These are phyloP conservation scores for Trichoderma polysporum DNA, from an alignment of 2,329 filamentous ascomycete genomes.

Conservation along the genomic window DNA sequence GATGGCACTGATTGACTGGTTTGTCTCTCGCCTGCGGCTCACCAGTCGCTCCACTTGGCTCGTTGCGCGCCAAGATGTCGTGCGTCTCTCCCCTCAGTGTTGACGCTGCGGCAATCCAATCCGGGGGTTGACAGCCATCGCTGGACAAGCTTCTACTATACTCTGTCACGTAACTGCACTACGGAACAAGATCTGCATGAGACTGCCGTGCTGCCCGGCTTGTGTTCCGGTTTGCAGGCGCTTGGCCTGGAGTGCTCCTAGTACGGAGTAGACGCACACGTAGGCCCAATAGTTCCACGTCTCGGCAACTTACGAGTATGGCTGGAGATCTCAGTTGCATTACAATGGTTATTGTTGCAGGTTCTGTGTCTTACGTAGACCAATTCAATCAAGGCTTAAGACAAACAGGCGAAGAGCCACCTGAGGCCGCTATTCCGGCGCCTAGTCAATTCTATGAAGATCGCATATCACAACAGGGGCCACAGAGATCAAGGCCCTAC, in stretches of 20 bases:
- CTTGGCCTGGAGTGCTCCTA: neutral
- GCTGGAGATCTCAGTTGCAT: neutral
- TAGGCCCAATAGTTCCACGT: neutral
- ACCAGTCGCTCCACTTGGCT: neutral
- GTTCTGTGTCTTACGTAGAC: too few relatives aligned
- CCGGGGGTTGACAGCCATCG: neutral
- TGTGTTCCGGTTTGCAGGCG: neutral
- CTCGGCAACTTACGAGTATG: neutral
- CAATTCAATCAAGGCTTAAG: neutral
- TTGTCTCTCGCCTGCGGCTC: neutral
- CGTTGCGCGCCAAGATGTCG: neutral
- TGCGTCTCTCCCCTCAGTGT: neutral
- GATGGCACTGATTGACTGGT: neutral
- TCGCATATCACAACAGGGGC: neutral
- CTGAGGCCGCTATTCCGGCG: neutral
- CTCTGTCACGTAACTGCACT: neutral
- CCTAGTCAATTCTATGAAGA: neutral
- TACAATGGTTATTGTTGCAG: neutral
- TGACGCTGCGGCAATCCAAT: neutral
- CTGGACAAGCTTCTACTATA: neutral
- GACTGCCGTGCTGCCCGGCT: neutral
- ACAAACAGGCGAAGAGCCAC: neutral
- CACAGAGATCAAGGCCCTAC: neutral
- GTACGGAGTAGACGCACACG: neutral
- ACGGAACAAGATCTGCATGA: slow-evolving; percentile 7